These are phyloP conservation scores for Ramaria rubella DNA, from an alignment of 768 basidiomycete genomes.

Conservation along the genomic window DNA sequence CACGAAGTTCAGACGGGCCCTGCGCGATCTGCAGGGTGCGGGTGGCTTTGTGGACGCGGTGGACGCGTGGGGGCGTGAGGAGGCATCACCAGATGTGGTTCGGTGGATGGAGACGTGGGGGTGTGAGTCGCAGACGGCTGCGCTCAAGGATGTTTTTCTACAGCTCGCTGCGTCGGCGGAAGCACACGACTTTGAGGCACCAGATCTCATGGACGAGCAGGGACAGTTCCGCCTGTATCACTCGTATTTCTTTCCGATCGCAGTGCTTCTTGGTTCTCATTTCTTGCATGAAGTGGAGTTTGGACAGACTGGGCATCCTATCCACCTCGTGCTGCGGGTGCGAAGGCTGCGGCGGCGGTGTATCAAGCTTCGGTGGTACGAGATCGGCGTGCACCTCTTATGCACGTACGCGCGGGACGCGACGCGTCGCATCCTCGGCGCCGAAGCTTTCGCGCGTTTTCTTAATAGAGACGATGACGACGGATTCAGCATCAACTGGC, in stretches of 20 bases:
- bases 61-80: conserved; percentile 7
- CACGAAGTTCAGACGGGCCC: background rate
- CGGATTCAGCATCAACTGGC: background rate
- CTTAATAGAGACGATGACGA: background rate
- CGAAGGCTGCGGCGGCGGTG: conserved; percentile 5
- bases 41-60: conserved; percentile 1
- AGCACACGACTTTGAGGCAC: conserved; percentile 2
- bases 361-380: conserved; percentile 8
- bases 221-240: background rate
- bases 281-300: conserved; percentile 6
- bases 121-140: background rate
- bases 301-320: background rate
- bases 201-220: background rate
- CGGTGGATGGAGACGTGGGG: background rate
- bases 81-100: background rate
- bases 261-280: background rate
- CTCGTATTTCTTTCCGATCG: background rate
- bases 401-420: conserved; percentile 4
- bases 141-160: conserved; percentile 1
- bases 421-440: conserved; percentile 2
- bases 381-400: conserved; percentile 1
- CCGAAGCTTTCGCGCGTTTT: background rate
- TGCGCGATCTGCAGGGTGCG: background rate
- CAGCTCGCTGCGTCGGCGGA: background rate
- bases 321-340: background rate